Base-by-base conservation (phyloP, 352 stramenopile genomes). In the Phytophthora sojae region DNA sequence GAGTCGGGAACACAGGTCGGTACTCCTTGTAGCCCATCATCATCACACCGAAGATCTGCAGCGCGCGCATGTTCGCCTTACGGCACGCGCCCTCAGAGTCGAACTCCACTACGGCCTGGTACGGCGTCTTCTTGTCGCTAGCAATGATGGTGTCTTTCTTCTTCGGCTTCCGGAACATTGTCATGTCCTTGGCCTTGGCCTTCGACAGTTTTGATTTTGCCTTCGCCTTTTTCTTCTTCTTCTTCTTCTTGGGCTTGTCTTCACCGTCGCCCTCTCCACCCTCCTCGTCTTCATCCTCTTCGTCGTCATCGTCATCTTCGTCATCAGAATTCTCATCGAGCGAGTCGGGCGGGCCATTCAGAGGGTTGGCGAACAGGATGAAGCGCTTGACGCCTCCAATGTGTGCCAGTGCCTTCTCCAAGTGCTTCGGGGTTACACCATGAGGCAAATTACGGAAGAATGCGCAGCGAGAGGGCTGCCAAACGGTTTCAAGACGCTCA, bases 41-140 rank as follows among this genome's bases (percentile, higher is more conserved):
- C 86, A 96, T 95, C 21, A 96, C 88, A 26, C 89, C 89, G 63
- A 96, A 96, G 64, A 96, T 96, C 76, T 93, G 86, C 23, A 95
- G 67, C 52, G 89, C 85, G 8, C 85, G 86, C 67, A 92, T 88
- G 52, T 92, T 78, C 37, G 89, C 89, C 6, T 81, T 81, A 4
- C 90, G 80, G 12, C 77, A 81, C 6, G 64, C 74, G 47, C 62
- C 62, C 49, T 83, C 62, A 4, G 63, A 74, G 50, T 84, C 83
- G 39, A 95, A 96, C 67, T 96, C 88, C 35, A 96, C 85, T 15
- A 95, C 60, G n/a, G 75, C 89, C 66, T 93, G 79, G 62, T 86
- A 85, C 54, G 68, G 50, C 3, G 89, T 93, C 75, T 92, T 91
- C 64, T 71, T 72, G 67, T 95, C 86, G 19, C 83, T 93, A 9